A percentile compares a stretch with the other conserved stretches of the same genome.
These are phyloP conservation scores for Anthracocystis panici-leucophaei DNA, from an alignment of 1,284 basidiomycete species.

Conservation along the genomic window DNA sequence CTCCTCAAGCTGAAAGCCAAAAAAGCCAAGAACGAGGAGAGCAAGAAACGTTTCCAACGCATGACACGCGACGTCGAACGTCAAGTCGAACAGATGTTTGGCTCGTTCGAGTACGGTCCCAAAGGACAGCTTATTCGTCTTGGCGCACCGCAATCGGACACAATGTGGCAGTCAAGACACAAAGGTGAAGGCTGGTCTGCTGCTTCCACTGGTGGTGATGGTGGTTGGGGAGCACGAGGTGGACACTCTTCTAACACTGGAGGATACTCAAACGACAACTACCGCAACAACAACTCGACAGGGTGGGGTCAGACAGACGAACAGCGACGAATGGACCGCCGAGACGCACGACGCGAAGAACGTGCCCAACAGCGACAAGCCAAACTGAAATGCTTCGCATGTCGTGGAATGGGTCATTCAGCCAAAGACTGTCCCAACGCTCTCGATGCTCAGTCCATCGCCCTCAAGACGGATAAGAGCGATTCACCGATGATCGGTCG, in stretches of 20 bases:
- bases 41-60: slow-evolving; percentile 31
- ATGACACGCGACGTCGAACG: slow-evolving; percentile 66
- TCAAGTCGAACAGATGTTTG: slow-evolving; percentile 57
- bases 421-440: slow-evolving; percentile 80
- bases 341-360: slow-evolving; percentile 76
- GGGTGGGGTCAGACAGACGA: slow-evolving; percentile 28
- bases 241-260: slow-evolving; percentile 8
- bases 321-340: slow-evolving; percentile 61
- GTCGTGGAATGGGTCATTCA: slow-evolving; percentile 84
- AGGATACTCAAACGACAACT: slow-evolving; percentile 5
- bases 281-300: slow-evolving; percentile 3
- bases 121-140: slow-evolving; percentile 51
- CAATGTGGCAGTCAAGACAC: slow-evolving; percentile 42
- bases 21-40: slow-evolving; percentile 62
- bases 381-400: slow-evolving; percentile 85
- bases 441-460: slow-evolving; percentile 50
- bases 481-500: slow-evolving; percentile 63
- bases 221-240: slow-evolving; percentile 39
- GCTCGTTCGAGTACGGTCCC: slow-evolving; percentile 51
- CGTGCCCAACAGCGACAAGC: slow-evolving; percentile 77
- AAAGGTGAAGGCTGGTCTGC: slow-evolving; percentile 34
- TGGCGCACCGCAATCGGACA: slow-evolving; percentile 48
- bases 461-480: slow-evolving; percentile 23
- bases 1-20: slow-evolving; percentile 65
- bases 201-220: slow-evolving; percentile 19